Base-by-base conservation (phyloP, 257 asterid species). In the Solanum lignicaule region DNA sequence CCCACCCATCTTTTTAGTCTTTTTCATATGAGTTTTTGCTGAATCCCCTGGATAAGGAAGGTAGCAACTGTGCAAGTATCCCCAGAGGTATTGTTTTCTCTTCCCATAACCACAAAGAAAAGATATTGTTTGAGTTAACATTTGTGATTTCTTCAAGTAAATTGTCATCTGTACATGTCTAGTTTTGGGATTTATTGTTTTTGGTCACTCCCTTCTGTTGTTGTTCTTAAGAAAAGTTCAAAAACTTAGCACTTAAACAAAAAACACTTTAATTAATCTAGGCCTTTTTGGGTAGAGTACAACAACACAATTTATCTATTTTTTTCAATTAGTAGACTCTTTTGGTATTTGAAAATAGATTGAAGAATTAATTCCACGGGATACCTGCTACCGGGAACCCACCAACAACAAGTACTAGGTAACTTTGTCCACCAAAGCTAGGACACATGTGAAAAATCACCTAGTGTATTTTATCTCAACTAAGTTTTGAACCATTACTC, bases 271-370 rank as follows among this genome's bases (percentile, higher is more conserved):
- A 16, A 43, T 79, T 52, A 52, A 16, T 52, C 9, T 79, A 27
- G 84, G n/a, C 33, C 83, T 39, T 76, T 76, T 76, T n/a, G 83
- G 41, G 84, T 41, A 78, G 84, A 27, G 65, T 79, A 43, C 84
- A 39, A 4, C 60, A 43, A 12, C 16, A 12, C 16, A 41, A 41
- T 43, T 46, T 46, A 46, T 46, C 55, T 16, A 52, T 41, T 52
- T 52, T 14, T 52, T 52, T 48, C 62, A 41, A 25, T 79, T 14
- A 25, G 23, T 79, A 41, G 32, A 16, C 38, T 7, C 13, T 78
- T 41, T 78, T 41, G 13, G 36, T 76, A 76, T 76, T 39, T 39
- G 20, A 76, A 38, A 38, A 76, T 38, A 76, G 83, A 38, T 25
- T 5, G 8, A 39, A 25, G 13, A 41, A 41, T 13, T n/a, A 52